Conservation (phyloP, 1,284 basidiomycete species). For the Phellinidium pouzarii region DNA sequence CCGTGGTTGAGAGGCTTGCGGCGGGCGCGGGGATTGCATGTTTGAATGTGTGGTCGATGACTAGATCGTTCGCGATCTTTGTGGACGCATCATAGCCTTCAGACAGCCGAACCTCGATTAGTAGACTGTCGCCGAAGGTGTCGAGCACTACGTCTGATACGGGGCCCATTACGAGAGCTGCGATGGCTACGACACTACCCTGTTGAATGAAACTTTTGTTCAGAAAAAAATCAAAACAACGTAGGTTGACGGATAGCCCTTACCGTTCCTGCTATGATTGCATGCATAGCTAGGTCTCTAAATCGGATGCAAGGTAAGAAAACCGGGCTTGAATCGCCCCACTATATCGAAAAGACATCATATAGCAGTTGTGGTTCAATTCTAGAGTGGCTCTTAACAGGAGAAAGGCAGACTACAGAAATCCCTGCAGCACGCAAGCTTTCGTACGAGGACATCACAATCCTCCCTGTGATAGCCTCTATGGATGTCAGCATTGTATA, state of each 20-base stretch:
- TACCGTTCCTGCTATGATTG: conserved; percentile 54
- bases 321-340: conserved; percentile 59
- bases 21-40: conserved; percentile 46
- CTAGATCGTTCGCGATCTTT: conserved; percentile 46
- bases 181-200: conserved; percentile 54
- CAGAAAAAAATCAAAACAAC: background rate
- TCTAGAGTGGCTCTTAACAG: conserved; percentile 31
- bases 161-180: conserved; percentile 48
- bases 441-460: conserved; percentile 61
- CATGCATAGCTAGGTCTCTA: conserved; percentile 54
- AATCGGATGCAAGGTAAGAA: conserved; percentile 61
- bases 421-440: conserved; percentile 54
- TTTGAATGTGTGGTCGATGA: conserved; percentile 46
- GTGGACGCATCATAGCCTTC: conserved; percentile 46
- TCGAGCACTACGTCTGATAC: conserved; percentile 44
- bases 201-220: conserved; percentile 22
- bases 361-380: conserved; percentile 7
- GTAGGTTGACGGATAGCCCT: conserved; percentile 21
- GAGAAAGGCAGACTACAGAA: conserved; percentile 53
- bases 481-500: background rate
- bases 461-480: conserved; percentile 60
- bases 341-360: conserved; percentile 29
- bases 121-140: conserved; percentile 47
- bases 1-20: conserved; percentile 48
- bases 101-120: conserved; percentile 49